A percentile compares a stretch with the other conserved stretches of the same genome.
Conservation (phyloP, 768 basidiomycete genomes). For the Strobilomyces echinocephalus region DNA sequence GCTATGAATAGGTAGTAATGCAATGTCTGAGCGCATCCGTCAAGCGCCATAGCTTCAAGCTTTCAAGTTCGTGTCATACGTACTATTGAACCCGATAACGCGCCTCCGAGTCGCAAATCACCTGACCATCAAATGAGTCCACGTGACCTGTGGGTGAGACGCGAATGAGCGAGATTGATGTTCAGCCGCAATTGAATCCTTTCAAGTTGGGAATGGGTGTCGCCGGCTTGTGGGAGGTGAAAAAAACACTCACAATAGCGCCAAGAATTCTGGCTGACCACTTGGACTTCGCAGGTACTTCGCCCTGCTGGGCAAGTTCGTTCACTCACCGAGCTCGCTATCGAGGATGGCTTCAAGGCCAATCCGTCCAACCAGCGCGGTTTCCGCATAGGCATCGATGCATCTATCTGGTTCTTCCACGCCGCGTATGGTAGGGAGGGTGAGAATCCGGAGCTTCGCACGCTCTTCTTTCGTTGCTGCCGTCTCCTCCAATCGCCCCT, state of each 20-base stretch:
- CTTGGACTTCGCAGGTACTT: slow-evolving; percentile 43
- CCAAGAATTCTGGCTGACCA: slow-evolving; percentile 12
- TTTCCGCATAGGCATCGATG: slow-evolving; percentile 82
- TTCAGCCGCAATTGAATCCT: background rate
- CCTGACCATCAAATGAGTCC: slow-evolving; percentile 3
- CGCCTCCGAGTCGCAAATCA: too few relatives aligned
- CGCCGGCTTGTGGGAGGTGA: slow-evolving; percentile 49
- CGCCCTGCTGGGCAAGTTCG: slow-evolving; percentile 66
- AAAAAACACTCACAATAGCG: background rate
- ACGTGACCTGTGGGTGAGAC: background rate
- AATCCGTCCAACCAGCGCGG: slow-evolving; percentile 65
- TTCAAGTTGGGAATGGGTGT: slow-evolving; percentile 37
- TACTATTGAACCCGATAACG: too few relatives aligned
- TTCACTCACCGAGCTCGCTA: slow-evolving; percentile 72
- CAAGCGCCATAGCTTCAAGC: too few relatives aligned
- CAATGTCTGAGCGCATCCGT: too few relatives aligned
- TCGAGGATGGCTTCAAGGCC: slow-evolving; percentile 67
- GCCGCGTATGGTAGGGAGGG: slow-evolving; percentile 66
- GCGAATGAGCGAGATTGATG: background rate
- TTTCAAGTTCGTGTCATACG: too few relatives aligned
- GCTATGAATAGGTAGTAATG: too few relatives aligned
- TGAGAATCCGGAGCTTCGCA: slow-evolving; percentile 83
- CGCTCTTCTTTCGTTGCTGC: slow-evolving; percentile 80
- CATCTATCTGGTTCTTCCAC: slow-evolving; percentile 78
- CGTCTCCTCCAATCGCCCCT: slow-evolving; percentile 74